Conservation (phyloP, 2,329 filamentous ascomycete genomes). For the Pestalotiopsis sp. region DNA sequence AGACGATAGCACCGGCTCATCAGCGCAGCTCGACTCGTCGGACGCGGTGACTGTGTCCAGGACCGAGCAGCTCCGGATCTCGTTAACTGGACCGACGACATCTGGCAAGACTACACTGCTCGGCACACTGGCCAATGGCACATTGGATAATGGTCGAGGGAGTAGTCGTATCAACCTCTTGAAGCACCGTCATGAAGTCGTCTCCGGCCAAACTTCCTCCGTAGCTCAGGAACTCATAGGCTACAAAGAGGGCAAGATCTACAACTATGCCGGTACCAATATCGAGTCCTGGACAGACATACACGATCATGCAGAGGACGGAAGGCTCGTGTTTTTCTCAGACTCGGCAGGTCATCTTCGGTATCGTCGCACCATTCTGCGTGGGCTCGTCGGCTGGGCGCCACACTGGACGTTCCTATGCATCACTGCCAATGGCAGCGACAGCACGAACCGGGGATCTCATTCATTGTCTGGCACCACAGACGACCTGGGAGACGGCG, state of each 20-base stretch:
- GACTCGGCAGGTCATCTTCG: conserved; percentile 91
- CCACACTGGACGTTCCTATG: conserved; percentile 93
- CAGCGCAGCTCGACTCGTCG: background rate
- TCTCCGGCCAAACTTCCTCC: conserved; percentile 89
- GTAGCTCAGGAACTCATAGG: conserved; percentile 93
- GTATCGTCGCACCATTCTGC: conserved; percentile 84
- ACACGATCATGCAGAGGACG: conserved; percentile 73
- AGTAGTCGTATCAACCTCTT: conserved; percentile 86
- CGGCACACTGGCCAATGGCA: conserved; percentile 84
- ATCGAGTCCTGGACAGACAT: conserved; percentile 95
- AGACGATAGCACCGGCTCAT: conserved; percentile 18
- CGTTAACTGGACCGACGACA: conserved; percentile 84
- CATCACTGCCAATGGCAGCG: conserved; percentile 76
- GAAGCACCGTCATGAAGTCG: conserved; percentile 91
- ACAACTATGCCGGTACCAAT: conserved; percentile 86
- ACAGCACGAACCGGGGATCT: conserved; percentile 39
- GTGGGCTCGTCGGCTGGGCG: conserved; percentile 92
- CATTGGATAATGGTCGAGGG: conserved; percentile 87
- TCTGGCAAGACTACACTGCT: conserved; percentile 92
- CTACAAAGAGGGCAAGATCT: conserved; percentile 63
- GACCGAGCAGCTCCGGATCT: conserved; percentile 80
- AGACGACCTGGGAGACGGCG: conserved; percentile 54
- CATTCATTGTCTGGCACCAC: conserved; percentile 49
- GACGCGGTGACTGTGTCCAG: conserved; percentile 40
- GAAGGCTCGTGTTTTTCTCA: conserved; percentile 82